Conservation (phyloP, 305 asterid species). For the Salvia sclarea region DNA sequence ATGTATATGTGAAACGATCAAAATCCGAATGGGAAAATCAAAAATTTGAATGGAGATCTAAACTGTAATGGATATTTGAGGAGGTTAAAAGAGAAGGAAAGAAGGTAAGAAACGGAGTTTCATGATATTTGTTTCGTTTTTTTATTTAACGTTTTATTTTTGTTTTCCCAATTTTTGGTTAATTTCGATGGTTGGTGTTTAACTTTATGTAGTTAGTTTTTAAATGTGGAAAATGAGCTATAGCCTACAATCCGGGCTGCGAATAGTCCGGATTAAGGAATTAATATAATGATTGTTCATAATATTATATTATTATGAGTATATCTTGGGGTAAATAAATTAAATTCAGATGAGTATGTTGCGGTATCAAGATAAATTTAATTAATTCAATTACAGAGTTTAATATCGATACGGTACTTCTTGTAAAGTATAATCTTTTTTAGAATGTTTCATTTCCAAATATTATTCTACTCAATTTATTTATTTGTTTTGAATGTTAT, state of each 20-base stretch:
- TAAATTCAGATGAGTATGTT: not conserved
- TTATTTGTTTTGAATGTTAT: not conserved
- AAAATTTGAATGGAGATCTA: conserved; percentile 34
- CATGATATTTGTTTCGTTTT: conserved; percentile 20
- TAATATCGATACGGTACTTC: not conserved
- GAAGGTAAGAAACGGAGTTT: conserved; percentile 26
- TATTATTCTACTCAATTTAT: not conserved
- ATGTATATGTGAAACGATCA: not conserved
- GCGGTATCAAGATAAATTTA: not conserved
- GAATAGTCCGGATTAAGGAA: not conserved
- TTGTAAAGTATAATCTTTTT: not conserved
- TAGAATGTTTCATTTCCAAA: not conserved
- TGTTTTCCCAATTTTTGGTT: not conserved
- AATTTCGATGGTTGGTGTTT: not conserved
- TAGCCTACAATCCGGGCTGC: not conserved
- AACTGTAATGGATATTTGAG: conserved; percentile 12
- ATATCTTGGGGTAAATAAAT: too few relatives aligned
- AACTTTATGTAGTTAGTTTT: conserved; percentile 4
- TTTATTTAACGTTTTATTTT: not conserved
- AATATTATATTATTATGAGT: too few relatives aligned
- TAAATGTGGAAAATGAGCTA: not conserved
- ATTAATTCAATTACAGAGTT: not conserved
- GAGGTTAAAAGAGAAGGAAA: not conserved
- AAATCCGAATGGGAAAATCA: not conserved
- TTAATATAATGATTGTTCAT: too few relatives aligned